Conservation (phyloP, 2,329 filamentous ascomycete species). For the Arthroderma sp. region DNA sequence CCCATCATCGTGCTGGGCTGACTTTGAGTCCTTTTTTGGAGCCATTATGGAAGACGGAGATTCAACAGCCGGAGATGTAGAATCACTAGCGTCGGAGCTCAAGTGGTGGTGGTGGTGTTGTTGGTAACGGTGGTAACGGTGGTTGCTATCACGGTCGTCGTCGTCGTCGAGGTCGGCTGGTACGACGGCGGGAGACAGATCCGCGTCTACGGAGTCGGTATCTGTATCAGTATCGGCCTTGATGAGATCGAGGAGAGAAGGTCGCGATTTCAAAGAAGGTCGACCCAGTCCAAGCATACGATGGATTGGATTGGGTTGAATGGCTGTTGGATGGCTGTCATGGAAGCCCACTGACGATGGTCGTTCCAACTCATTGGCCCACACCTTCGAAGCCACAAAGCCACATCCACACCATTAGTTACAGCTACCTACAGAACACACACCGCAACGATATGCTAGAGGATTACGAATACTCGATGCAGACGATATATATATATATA, state of each 20-base stretch:
- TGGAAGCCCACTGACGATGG: no score
- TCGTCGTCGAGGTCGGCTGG: not conserved
- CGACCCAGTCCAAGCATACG: conserved; percentile 44
- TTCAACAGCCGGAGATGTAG: conserved; percentile 13
- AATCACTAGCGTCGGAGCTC: conserved; percentile 22
- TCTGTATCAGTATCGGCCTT: conserved; percentile 12
- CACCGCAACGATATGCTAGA: no score
- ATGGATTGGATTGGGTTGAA: conserved; percentile 2
- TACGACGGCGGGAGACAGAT: not conserved
- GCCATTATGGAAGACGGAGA: conserved; percentile 23
- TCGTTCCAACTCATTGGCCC: no score
- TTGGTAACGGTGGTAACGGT: conserved; percentile 25
- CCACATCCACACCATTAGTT: no score
- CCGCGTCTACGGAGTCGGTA: not conserved
- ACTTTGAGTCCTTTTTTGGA: conserved; percentile 29
- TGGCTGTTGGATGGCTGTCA: no score
- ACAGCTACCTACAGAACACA: no score
- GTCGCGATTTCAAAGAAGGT: conserved; percentile 45
- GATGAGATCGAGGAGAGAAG: conserved; percentile 51
- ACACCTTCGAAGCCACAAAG: no score
- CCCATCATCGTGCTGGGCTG: conserved; percentile 31
- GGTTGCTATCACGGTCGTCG: not conserved
- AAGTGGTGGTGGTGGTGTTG: conserved; percentile 19
- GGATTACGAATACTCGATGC: no score
- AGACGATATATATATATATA: no score